These are phyloP conservation scores for Pyrenopolyporus hunteri DNA, from an alignment of 495 filamentous ascomycete species.

Conservation along the genomic window DNA sequence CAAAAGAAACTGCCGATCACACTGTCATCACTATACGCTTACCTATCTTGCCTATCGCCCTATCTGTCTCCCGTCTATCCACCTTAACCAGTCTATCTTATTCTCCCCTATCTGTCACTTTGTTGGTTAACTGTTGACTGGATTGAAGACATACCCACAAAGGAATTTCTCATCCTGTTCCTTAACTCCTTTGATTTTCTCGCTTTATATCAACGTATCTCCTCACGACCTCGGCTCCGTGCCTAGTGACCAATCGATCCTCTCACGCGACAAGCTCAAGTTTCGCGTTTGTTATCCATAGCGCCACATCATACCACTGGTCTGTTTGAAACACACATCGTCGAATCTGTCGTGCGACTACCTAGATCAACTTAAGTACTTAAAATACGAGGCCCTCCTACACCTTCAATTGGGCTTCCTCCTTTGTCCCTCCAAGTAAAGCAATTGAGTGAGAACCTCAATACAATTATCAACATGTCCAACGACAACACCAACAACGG, in stretches of 20 bases:
- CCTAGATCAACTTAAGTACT: not conserved
- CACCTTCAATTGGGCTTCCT: not conserved
- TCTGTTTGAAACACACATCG: slow-evolving; percentile 18
- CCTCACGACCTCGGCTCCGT: slow-evolving; percentile 5
- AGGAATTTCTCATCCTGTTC: slow-evolving; percentile 17
- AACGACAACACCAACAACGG: slow-evolving; percentile 44
- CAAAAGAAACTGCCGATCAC: slow-evolving; percentile 18
- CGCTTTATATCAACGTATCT: not conserved
- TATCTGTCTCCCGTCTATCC: not conserved
- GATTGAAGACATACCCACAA: too few relatives aligned
- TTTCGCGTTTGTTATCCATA: slow-evolving; percentile 32
- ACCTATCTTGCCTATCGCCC: slow-evolving; percentile 1
- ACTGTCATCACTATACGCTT: slow-evolving; percentile 19
- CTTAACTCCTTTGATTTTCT: slow-evolving; percentile 3
- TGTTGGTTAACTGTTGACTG: not conserved
- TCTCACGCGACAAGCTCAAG: slow-evolving; percentile 17
- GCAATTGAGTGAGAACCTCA: not conserved
- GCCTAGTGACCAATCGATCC: slow-evolving; percentile 14
- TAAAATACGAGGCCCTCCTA: not conserved
- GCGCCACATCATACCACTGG: slow-evolving; percentile 36
- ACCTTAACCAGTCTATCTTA: not conserved
- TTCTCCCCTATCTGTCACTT: not conserved
- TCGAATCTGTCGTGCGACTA: slow-evolving; percentile 21
- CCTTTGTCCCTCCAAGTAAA: slow-evolving; percentile 3
- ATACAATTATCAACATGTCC: slow-evolving; percentile 35